Percentiles rank a stretch among this genome's conserved stretches.
These are phyloP conservation scores for Allantophomopsis cytisporea DNA, from an alignment of 2,329 filamentous ascomycete genomes.

Conservation along the genomic window DNA sequence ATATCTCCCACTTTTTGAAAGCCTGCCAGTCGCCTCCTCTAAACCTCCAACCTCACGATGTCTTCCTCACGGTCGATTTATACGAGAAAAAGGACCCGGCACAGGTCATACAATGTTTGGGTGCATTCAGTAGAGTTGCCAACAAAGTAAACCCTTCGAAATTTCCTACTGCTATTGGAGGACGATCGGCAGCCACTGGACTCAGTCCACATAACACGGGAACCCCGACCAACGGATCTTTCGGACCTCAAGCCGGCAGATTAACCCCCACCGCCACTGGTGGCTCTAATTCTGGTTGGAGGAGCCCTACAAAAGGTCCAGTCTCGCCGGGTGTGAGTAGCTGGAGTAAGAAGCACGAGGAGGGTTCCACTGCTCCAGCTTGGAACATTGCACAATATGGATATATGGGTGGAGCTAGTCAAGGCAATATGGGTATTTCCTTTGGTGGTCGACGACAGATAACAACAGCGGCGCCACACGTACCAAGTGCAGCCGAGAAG, in stretches of 20 bases:
- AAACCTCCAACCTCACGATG: slow-evolving; percentile 82
- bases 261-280: slow-evolving; percentile 17
- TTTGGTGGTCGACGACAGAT: slow-evolving; percentile 91
- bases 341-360: slow-evolving; percentile 80
- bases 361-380: slow-evolving; percentile 69
- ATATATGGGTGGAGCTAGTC: slow-evolving; percentile 94
- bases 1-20: slow-evolving; percentile 89
- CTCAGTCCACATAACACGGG: slow-evolving; percentile 58
- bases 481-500: slow-evolving; percentile 76
- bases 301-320: slow-evolving; percentile 47
- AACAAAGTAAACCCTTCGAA: slow-evolving; percentile 57
- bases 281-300: slow-evolving; percentile 34
- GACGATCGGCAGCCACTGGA: slow-evolving; percentile 39
- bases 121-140: slow-evolving; percentile 81
- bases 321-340: slow-evolving; percentile 55
- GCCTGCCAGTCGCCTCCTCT: slow-evolving; percentile 78
- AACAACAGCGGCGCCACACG: slow-evolving; percentile 64
- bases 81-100: slow-evolving; percentile 93
- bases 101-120: slow-evolving; percentile 85
- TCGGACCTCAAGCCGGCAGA: slow-evolving; percentile 25
- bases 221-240: slow-evolving; percentile 34
- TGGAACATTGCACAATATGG: slow-evolving; percentile 99
- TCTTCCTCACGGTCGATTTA: slow-evolving; percentile 92
- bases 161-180: slow-evolving; percentile 67
- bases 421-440: slow-evolving; percentile 85